A percentile compares a stretch with the other conserved stretches of the same genome.
phyloP scores from a whole-genome alignment of 805 yeast genomes.

The Grigorovia humatica region DNA sequence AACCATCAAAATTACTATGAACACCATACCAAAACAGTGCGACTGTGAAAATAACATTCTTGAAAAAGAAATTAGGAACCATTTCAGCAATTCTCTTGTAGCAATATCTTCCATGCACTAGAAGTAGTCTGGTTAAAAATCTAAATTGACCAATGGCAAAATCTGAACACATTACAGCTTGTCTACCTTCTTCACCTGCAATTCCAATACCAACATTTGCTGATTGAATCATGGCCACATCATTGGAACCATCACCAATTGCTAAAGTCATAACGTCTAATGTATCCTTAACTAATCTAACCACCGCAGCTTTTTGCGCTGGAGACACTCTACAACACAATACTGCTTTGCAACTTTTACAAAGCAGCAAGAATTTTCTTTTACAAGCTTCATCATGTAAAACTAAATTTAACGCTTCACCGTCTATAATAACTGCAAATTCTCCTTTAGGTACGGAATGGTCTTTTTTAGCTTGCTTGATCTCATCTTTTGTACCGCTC shows the following conservation, averaged over 20 bases:
- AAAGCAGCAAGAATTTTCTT: slow-evolving; percentile 54
- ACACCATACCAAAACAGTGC: slow-evolving; percentile 77
- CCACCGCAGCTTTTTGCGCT: slow-evolving; percentile 76
- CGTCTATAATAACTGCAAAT: slow-evolving; percentile 67
- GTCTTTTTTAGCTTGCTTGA: slow-evolving; percentile 40
- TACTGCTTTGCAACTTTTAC: slow-evolving; percentile 75
- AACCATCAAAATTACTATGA: slow-evolving; percentile 65
- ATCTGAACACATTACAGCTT: slow-evolving; percentile 83
- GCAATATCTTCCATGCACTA: slow-evolving; percentile 83
- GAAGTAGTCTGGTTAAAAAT: slow-evolving; percentile 50
- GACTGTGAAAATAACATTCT: slow-evolving; percentile 64
- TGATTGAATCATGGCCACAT: slow-evolving; percentile 84
- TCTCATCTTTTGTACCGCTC: slow-evolving; percentile 50
- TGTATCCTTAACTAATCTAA: slow-evolving; percentile 61
- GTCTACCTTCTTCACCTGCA: slow-evolving; percentile 87
- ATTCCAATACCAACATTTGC: slow-evolving; percentile 86
- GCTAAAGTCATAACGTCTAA: slow-evolving; percentile 78
- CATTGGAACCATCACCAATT: slow-evolving; percentile 84
- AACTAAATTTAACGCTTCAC: slow-evolving; percentile 60
- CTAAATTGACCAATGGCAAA: slow-evolving; percentile 84
- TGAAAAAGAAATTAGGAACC: slow-evolving; percentile 75
- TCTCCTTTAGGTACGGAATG: slow-evolving; percentile 66
- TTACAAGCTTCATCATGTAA: slow-evolving; percentile 35
- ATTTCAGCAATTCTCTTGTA: slow-evolving; percentile 73
- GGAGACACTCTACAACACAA: slow-evolving; percentile 85